Percentiles rank a stretch among this genome's conserved stretches.
Conservation (phyloP, 768 basidiomycete species). For the Boletus pseudopeckii region DNA sequence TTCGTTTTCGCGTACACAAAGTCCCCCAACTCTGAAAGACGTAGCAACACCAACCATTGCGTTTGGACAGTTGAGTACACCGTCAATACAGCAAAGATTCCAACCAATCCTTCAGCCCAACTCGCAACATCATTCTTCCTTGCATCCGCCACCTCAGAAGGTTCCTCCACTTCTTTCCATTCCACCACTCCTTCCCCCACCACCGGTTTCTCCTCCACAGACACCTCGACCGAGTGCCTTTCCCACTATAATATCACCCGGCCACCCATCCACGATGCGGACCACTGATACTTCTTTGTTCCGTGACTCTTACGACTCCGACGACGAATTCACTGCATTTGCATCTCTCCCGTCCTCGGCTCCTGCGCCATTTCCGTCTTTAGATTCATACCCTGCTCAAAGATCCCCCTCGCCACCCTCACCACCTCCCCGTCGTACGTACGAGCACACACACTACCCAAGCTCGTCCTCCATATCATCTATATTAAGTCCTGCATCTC, state of each 20-base stretch:
- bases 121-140: slow-evolving; percentile 17
- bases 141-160: slow-evolving; percentile 24
- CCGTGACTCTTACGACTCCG: slow-evolving; percentile 29
- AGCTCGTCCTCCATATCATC: slow-evolving; percentile 28
- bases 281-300: slow-evolving; percentile 1
- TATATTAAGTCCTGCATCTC: slow-evolving; percentile 20
- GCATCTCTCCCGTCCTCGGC: slow-evolving; percentile 28
- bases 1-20: slow-evolving; percentile 15
- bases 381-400: slow-evolving; percentile 8
- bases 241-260: slow-evolving; percentile 5
- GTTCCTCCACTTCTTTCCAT: slow-evolving; percentile 22
- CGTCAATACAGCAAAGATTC: slow-evolving; percentile 11
- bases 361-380: slow-evolving; percentile 4
- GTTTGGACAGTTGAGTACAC: slow-evolving; percentile 1
- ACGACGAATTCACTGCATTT: slow-evolving; percentile 55
- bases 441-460: slow-evolving; percentile 20
- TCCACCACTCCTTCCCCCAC: slow-evolving; percentile 31
- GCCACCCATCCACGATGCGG: slow-evolving; percentile 8
- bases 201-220: slow-evolving; percentile 30
- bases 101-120: slow-evolving; percentile 19
- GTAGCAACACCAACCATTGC: neutral
- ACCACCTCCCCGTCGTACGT: slow-evolving; percentile 28
- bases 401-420: slow-evolving; percentile 25
- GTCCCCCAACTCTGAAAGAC: slow-evolving; percentile 8
- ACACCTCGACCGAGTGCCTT: slow-evolving; percentile 26